These are phyloP conservation scores for Geotrichum fermentans DNA, from an alignment of 1,139 yeast species.

Conservation along the genomic window DNA sequence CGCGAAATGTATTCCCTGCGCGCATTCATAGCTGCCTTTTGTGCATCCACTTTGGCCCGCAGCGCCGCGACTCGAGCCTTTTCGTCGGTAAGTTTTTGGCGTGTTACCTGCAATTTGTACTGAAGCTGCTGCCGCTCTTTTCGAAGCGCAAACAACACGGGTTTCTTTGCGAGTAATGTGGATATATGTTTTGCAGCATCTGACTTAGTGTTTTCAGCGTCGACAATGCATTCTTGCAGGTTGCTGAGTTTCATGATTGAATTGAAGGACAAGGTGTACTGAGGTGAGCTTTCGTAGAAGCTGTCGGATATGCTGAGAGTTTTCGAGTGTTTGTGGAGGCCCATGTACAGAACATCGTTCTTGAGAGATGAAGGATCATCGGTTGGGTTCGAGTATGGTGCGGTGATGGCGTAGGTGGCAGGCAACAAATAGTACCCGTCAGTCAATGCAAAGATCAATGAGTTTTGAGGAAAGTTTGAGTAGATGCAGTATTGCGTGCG, in stretches of 20 bases:
- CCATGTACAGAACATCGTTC: slow-evolving; percentile 3
- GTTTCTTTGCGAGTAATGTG: slow-evolving; percentile 5
- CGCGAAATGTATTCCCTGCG: slow-evolving; percentile 14
- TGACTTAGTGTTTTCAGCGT: slow-evolving; percentile 27
- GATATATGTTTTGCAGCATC: slow-evolving; percentile 16
- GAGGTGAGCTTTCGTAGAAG: slow-evolving; percentile 21
- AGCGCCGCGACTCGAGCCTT: slow-evolving; percentile 17
- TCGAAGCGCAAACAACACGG: slow-evolving; percentile 10
- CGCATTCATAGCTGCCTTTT: slow-evolving; percentile 12
- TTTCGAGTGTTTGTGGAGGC: slow-evolving; percentile 1
- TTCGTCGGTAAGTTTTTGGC: slow-evolving; percentile 8
- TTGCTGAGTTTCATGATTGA: slow-evolving; percentile 46
- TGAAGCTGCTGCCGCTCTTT: slow-evolving; percentile 11
- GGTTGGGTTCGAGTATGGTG: neutral
- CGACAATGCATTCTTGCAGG: slow-evolving; percentile 42
- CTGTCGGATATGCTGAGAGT: slow-evolving; percentile 1
- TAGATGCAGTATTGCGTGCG: slow-evolving; percentile 24
- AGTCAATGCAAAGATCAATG: slow-evolving; percentile 37
- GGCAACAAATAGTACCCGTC: slow-evolving; percentile 41
- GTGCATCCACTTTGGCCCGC: slow-evolving; percentile 17
- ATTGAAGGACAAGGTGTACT: slow-evolving; percentile 38
- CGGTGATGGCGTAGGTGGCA: slow-evolving; percentile 11
- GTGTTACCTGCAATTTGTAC: slow-evolving; percentile 16
- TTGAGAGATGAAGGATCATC: too few relatives aligned
- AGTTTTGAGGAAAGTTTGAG: slow-evolving; percentile 30